Base-by-base conservation (phyloP, 257 asterid genomes). In the Plantago ovata region DNA sequence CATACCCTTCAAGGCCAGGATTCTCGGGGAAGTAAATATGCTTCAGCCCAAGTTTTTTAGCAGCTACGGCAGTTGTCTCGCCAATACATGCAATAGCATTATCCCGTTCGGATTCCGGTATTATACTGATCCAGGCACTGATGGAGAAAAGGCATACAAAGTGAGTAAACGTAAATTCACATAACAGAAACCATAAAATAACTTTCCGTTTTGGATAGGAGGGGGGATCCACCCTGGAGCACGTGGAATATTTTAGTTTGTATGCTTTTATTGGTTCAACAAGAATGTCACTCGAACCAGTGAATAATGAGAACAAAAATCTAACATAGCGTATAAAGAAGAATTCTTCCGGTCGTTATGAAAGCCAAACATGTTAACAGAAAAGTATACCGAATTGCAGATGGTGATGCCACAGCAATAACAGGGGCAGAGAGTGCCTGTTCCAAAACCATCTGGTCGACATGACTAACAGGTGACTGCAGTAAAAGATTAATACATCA, bases 1-100 rank as follows among this genome's bases (percentile, higher is more conserved):
- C 36, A 69, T 87, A 87, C 96, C 96, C 96, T 42, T 82, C 89
- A 58, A 84, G 75, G 52, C 96, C 86, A 36, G 96, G 95, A 59
- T 78, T 77, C 57, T 66, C 68, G 16, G 96, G 96, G 62, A 73
- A 69, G 69, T 82, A 84, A 11, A 87, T 83, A 66, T 77, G 79
- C 62, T 63, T 70, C 23, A 87, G 64, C 16, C 96, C 96, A 33
- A 76, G 60, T 56, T 70, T 76, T 67, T 72, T 85, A 38, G 96
- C 96, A 65, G 83, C 87, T 9, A 54, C 62, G 59, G 95, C 96
- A 72, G 93, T 84, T 69, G 96, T 87, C 75, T 84, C 96, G 22
- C 96, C 96, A 22, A 87, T 84, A 67, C 96, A 87, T 59, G 95
- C 95, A 69, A 84, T 84, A 10, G 85, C 83, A 62, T 75, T 78